Evolutionary conservation across 345 rosid species (phyloP).

Genomic region (Euphorbia pulcherrima): DNA sequence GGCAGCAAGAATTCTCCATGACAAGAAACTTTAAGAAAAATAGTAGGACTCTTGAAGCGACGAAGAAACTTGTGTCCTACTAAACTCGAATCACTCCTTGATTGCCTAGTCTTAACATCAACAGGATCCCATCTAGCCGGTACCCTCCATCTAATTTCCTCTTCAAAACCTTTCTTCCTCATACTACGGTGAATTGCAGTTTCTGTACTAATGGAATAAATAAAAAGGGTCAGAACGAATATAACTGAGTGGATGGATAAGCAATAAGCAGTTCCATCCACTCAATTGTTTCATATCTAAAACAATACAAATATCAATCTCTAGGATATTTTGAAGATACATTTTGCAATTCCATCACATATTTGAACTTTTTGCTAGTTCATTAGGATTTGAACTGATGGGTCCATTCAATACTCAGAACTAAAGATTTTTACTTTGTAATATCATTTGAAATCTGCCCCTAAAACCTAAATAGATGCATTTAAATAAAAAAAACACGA

Average conservation of each 20-base stretch:
- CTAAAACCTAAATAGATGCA: background rate
- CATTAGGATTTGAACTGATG: background rate
- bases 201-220: conserved; percentile 30
- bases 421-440: background rate
- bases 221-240: background rate
- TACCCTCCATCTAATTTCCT: conserved; percentile 32
- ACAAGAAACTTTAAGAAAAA: conserved; percentile 84
- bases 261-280: background rate
- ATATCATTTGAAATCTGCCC: background rate
- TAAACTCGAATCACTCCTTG: conserved; percentile 35
- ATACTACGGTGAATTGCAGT: conserved; percentile 45
- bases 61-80: conserved; percentile 52
- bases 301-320: background rate
- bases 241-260: background rate
- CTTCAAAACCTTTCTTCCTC: conserved; percentile 44
- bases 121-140: conserved; percentile 18
- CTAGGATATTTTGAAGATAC: background rate
- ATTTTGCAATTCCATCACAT: background rate
- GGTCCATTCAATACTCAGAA: background rate
- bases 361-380: background rate
- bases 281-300: background rate
- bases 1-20: conserved; percentile 82
- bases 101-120: conserved; percentile 3
- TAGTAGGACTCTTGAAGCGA: conserved; percentile 68
- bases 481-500: no score